Base-by-base conservation (phyloP, 768 basidiomycete species). In the Coprinopsis marcescibilis region DNA sequence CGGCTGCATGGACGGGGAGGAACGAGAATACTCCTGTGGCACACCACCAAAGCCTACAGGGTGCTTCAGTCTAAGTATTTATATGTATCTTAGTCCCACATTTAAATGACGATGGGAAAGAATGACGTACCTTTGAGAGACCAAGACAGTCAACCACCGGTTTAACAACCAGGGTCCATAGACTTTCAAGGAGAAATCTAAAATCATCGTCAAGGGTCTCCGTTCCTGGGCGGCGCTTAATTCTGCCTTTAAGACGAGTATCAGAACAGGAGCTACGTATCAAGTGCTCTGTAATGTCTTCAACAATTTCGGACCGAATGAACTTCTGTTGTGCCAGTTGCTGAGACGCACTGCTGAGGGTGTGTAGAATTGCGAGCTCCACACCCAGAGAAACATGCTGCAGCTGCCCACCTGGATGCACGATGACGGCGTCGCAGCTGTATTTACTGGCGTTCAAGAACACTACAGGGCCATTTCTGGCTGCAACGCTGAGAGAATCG, bases 1-100 rank as follows among this genome's bases (percentile, higher is more conserved):
- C 38, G 17, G 38, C 38, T 5, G 38, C 38, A 40, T 40, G 38
- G 24, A 40, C 23, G 3, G 38, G 38, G 23, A 40, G 38, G 24
- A 40, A 40, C 24, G 15, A 13, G 24, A 40, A 40, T 13, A 24
- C 15, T 3, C 38, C 38, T n/a, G 38, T 21, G 8, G 38, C 15
- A 24, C 38, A 40, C 38, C 38, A 40, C 38, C 38, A 40, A 2
- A 40, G 15, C 13, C 38, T 40, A 17, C 15, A 14, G 5, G 38
- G 38, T 4, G 2, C 8, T n/a, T 40, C 12, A 12, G 4, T 40
- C 38, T 40, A 19, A 11, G 10, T 11, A 11, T n/a, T n/a, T 35
- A 11, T 35, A 6, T 15, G 10, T 3, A 19, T 15, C 3, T 6
- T 3, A 35, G n/a, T n/a, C n/a, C n/a, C n/a, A n/a, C n/a, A n/a